Conservation (phyloP, 495 filamentous ascomycete species). For the Parathielavia hyrcaniae region DNA sequence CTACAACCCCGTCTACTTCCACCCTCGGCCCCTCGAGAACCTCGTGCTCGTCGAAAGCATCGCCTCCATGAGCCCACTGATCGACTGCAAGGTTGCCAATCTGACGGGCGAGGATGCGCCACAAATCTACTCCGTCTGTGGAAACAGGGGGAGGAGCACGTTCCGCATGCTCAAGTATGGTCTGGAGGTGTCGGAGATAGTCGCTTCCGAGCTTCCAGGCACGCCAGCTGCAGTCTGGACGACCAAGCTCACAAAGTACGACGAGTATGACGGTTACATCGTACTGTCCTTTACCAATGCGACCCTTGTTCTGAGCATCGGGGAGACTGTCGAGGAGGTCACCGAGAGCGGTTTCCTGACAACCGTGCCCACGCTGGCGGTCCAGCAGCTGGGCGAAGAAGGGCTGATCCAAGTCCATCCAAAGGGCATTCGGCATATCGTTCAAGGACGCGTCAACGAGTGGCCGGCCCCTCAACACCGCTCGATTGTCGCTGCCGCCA, state of each 20-base stretch:
- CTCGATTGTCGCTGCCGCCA: slow-evolving; percentile 90
- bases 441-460: slow-evolving; percentile 78
- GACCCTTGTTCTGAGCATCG: slow-evolving; percentile 83
- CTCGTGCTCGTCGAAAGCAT: slow-evolving; percentile 79
- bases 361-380: slow-evolving; percentile 78
- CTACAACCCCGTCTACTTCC: slow-evolving; percentile 76
- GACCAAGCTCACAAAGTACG: slow-evolving; percentile 72
- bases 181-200: slow-evolving; percentile 86
- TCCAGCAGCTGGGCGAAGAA: slow-evolving; percentile 90
- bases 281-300: slow-evolving; percentile 63
- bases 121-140: slow-evolving; percentile 90
- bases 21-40: slow-evolving; percentile 71
- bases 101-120: slow-evolving; percentile 86
- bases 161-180: slow-evolving; percentile 91
- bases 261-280: slow-evolving; percentile 78
- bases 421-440: slow-evolving; percentile 86
- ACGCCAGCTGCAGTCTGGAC: slow-evolving; percentile 91
- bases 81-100: slow-evolving; percentile 87
- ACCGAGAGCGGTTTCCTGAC: slow-evolving; percentile 86
- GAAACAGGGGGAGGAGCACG: slow-evolving; percentile 77
- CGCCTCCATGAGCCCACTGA: slow-evolving; percentile 80
- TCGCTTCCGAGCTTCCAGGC: slow-evolving; percentile 81
- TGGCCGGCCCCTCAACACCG: slow-evolving; percentile 92
- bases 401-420: slow-evolving; percentile 92
- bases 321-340: slow-evolving; percentile 93